Evolutionary conservation across 75 land plant genomes (phyloP).

Genomic region (Picea sitchensis): DNA sequence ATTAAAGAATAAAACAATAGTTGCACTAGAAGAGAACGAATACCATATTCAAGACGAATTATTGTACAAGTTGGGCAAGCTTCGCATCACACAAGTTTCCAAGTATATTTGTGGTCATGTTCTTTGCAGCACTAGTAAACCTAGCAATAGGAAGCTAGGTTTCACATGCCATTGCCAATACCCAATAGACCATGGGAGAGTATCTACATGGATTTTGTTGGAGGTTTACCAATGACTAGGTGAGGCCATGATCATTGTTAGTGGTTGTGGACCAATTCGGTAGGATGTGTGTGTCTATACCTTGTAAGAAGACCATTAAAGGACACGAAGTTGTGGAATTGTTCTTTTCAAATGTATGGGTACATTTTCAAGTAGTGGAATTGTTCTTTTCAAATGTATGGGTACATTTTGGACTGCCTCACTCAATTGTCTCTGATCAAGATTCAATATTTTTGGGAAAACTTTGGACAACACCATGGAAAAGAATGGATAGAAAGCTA

Average conservation of each 20-base stretch:
- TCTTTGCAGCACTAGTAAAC: neutral
- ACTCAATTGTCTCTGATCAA: neutral
- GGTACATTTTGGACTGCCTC: neutral
- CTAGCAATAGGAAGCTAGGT: neutral
- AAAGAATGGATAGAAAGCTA: neutral
- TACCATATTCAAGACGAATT: neutral
- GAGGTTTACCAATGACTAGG: too few species aligned
- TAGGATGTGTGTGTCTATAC: neutral
- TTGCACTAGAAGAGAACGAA: neutral
- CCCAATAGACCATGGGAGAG: neutral
- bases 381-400: neutral
- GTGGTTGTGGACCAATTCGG: too few species aligned
- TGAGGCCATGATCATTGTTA: too few species aligned
- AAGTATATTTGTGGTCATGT: neutral
- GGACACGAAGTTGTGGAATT: neutral
- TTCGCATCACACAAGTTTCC: neutral
- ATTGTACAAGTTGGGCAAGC: neutral
- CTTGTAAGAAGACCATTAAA: neutral
- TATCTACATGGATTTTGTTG: too few species aligned
- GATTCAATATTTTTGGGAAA: neutral
- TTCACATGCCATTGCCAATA: neutral
- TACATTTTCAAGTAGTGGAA: neutral
- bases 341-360: neutral
- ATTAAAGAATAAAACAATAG: neutral
- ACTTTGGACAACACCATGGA: neutral